Evolutionary conservation across 1,284 basidiomycete genomes (phyloP).

Genomic region (Porogramme epimiltina): DNA sequence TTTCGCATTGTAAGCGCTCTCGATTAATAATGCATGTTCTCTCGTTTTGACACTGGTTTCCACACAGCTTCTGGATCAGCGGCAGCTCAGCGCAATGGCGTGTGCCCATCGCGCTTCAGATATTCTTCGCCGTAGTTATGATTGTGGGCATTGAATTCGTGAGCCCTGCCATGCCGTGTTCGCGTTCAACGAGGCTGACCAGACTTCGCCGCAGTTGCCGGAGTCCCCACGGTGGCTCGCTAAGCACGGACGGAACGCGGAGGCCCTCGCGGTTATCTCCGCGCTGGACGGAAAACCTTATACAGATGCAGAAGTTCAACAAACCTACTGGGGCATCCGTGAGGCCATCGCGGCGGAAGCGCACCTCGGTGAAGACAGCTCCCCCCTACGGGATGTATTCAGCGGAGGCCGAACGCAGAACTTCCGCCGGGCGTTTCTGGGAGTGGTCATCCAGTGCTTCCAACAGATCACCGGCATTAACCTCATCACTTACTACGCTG

Average conservation of each 20-base stretch:
- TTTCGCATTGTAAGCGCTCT: conserved; percentile 50
- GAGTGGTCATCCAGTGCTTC: conserved; percentile 66
- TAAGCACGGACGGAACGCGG: conserved; percentile 58
- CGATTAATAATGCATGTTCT: background rate
- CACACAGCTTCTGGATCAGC: conserved; percentile 50
- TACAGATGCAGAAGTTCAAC: conserved; percentile 52
- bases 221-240: conserved; percentile 77
- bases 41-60: background rate
- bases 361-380: conserved; percentile 22
- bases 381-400: conserved; percentile 54
- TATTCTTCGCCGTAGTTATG: conserved; percentile 63
- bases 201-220: conserved; percentile 60
- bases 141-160: conserved; percentile 57
- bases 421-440: conserved; percentile 60
- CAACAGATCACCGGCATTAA: conserved; percentile 73
- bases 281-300: conserved; percentile 59
- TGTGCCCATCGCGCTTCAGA: conserved; percentile 71
- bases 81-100: conserved; percentile 65
- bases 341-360: conserved; percentile 45
- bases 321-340: conserved; percentile 55
- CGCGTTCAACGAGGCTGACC: too few species aligned
- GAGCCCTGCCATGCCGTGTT: too few species aligned
- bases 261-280: conserved; percentile 66
- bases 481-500: conserved; percentile 49
- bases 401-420: conserved; percentile 64